These are phyloP conservation scores for Gossypium davidsonii DNA, from an alignment of 441 rosid species.

Conservation along the genomic window DNA sequence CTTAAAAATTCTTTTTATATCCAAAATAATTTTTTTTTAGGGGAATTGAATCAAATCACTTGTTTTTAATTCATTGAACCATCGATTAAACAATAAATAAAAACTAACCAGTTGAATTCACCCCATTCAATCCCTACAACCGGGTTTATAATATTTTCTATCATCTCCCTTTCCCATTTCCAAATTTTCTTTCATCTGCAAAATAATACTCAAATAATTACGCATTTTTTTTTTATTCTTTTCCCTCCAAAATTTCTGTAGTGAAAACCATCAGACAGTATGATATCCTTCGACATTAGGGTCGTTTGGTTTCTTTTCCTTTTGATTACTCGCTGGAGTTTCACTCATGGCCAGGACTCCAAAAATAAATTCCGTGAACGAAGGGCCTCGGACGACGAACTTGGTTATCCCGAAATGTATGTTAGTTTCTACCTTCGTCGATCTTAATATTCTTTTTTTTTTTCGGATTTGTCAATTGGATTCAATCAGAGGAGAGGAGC, in stretches of 20 bases:
- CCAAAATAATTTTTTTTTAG: no score
- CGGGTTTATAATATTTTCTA: background rate
- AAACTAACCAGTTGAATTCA: no score
- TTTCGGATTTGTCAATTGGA: conserved; percentile 7
- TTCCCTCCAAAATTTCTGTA: background rate
- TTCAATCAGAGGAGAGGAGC: background rate
- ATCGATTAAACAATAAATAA: no score
- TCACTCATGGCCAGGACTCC: conserved; percentile 37
- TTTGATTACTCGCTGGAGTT: conserved; percentile 20
- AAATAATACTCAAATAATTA: background rate
- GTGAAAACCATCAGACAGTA: conserved; percentile 17
- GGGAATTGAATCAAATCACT: no score
- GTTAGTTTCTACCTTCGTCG: conserved; percentile 15
- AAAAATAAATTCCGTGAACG: conserved; percentile 77
- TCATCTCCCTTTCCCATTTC: background rate
- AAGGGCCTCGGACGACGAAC: conserved; percentile 69
- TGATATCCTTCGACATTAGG: conserved; percentile 33
- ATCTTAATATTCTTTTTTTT: background rate
- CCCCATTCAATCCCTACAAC: no score
- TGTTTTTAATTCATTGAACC: no score
- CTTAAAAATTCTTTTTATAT: no score
- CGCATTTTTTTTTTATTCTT: background rate
- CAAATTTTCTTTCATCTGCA: background rate
- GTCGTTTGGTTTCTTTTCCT: conserved; percentile 42
- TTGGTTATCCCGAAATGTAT: conserved; percentile 70